Evolutionary conservation across 164 flowering plant genomes (phyloP), one percentile per base, ranked within the genome.

Genomic region (Stephania japonica): DNA sequence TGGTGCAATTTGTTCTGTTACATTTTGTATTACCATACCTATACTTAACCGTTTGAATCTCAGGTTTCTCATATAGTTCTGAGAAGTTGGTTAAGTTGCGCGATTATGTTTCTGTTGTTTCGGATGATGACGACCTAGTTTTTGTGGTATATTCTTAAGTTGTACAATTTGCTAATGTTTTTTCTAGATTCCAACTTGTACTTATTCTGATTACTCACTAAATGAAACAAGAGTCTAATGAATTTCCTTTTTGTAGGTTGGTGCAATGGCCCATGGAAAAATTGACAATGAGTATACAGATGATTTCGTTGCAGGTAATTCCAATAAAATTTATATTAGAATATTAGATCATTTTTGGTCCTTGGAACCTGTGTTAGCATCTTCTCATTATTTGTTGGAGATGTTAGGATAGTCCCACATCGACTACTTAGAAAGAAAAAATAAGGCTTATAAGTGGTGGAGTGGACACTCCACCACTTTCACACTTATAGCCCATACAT

Each of bases 31-130:
- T 9, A 47, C 53, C 53, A 12, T 11, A 47, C 2, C 12, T 47
- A 32, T 47, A 47, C 53, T 16, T 7, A 47, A 47, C 16, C 53
- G 10, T 16, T 47, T 47, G 43, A 13, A 65, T 71, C 19, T 44
- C 87, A 95, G 99, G 98, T 12, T 80, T 95, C 70, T 95, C 99
- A 9, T 77, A 81, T 67, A 95, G 99, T 80, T 88, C 97, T 42
- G 83, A 86, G 26, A 91, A 89, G 71, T 70, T 86, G 80, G 89
- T 91, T 67, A 75, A 83, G 6, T 77, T 90, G 66, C 69, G 69
- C 41, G 81, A 89, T 65, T 87, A 92, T 77, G 84, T 92, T 70
- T 74, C 77, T 70, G 68, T 83, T 32, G 79, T 80, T 70, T 75
- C 65, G 12, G 79, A 84, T 72, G 90, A 92, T 63, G 71, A n/a